Evolutionary conservation across 2,329 filamentous ascomycete genomes (phyloP).

Genomic region (Myriosclerotinia scirpicola): DNA sequence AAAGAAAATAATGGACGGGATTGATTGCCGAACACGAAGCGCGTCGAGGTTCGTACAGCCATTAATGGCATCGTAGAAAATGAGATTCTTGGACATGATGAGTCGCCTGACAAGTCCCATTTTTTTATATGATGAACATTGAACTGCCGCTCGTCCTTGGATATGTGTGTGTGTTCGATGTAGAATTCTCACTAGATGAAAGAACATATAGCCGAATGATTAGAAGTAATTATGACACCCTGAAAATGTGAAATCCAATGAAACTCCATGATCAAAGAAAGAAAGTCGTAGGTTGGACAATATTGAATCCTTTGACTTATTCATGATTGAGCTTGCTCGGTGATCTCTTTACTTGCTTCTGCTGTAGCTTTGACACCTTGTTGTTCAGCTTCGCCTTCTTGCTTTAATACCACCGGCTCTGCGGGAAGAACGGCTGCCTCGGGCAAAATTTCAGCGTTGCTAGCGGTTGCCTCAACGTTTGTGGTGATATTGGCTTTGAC

Average conservation of each 20-base stretch:
- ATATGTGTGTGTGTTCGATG: not conserved
- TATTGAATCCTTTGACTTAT: not conserved
- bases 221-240: not conserved
- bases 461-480: slow-evolving; percentile 11
- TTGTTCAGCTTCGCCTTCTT: slow-evolving; percentile 39
- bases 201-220: not conserved
- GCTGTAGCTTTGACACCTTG: slow-evolving; percentile 38
- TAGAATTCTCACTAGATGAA: too few relatives aligned
- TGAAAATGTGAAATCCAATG: slow-evolving; percentile 4
- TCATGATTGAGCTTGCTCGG: slow-evolving; percentile 23
- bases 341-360: slow-evolving; percentile 25
- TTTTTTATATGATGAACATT: not conserved
- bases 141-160: not conserved
- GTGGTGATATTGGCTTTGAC: slow-evolving; percentile 14
- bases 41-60: not conserved
- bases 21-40: not conserved
- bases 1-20: slow-evolving; percentile 8
- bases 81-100: not conserved
- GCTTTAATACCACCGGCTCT: slow-evolving; percentile 38
- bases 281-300: not conserved
- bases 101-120: not conserved
- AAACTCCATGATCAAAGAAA: slow-evolving; percentile 12
- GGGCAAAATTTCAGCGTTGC: slow-evolving; percentile 27
- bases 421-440: slow-evolving; percentile 40
- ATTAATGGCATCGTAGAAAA: not conserved